phyloP scores from a whole-genome alignment of 768 basidiomycete species.

The Rhizopogon vinicolor region DNA sequence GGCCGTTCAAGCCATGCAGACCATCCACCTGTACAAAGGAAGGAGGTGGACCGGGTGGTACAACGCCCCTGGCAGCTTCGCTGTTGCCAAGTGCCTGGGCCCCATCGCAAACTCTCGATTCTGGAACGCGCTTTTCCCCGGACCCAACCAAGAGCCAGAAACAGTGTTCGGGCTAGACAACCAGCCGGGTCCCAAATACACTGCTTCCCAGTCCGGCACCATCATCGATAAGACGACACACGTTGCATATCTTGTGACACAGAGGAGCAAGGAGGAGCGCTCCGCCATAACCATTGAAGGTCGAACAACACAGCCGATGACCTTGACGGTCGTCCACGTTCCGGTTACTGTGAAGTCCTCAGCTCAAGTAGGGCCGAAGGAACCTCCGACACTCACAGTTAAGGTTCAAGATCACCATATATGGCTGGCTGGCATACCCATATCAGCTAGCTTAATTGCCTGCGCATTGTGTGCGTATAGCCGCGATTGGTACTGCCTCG shows the following conservation, averaged over 20 bases:
- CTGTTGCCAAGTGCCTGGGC: slow-evolving; percentile 29
- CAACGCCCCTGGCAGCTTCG: slow-evolving; percentile 28
- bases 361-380: background rate
- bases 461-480: slow-evolving; percentile 14
- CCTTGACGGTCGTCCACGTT: slow-evolving; percentile 14
- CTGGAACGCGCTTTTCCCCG: slow-evolving; percentile 31
- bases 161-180: slow-evolving; percentile 24
- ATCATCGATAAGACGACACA: slow-evolving; percentile 41
- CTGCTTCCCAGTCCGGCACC: slow-evolving; percentile 67
- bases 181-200: slow-evolving; percentile 55
- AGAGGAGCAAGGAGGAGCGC: no score
- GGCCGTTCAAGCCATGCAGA: slow-evolving; percentile 26
- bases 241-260: slow-evolving; percentile 48
- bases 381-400: slow-evolving; percentile 8
- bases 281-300: background rate
- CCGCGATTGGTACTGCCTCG: slow-evolving; percentile 20
- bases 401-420: slow-evolving; percentile 4
- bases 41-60: slow-evolving; percentile 32
- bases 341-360: background rate
- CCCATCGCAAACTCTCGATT: slow-evolving; percentile 19
- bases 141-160: slow-evolving; percentile 20
- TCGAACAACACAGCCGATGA: background rate
- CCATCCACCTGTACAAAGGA: slow-evolving; percentile 26
- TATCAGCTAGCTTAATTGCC: slow-evolving; percentile 17
- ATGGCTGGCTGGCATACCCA: slow-evolving; percentile 17